Evolutionary conservation across 345 rosid species (phyloP).

Genomic region (Hypericum androsaemum): DNA sequence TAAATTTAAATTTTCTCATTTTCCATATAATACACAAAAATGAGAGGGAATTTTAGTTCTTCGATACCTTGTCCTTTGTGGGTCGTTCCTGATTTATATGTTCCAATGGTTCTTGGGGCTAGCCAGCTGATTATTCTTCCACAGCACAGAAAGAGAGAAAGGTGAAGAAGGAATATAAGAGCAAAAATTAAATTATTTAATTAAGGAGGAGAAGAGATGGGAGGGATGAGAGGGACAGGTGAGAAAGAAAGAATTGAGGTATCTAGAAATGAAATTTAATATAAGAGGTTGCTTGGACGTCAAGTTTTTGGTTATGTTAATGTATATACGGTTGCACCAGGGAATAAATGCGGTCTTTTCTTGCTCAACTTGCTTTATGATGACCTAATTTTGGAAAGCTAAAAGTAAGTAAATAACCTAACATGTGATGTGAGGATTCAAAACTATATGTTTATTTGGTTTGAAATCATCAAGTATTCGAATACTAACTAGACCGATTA

Average conservation of each 20-base stretch:
- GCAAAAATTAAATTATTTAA: too few species aligned
- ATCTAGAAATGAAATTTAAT: conserved; percentile 4
- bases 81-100: neutral
- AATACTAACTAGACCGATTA: neutral
- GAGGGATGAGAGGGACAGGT: conserved; percentile 5
- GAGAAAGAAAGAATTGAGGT: neutral
- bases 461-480: neutral
- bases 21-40: neutral
- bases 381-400: too few species aligned
- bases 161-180: neutral
- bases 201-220: conserved; percentile 12
- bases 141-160: neutral
- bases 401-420: too few species aligned
- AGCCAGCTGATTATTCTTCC: neutral
- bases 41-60: conserved; percentile 23
- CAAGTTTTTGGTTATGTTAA: conserved; percentile 46
- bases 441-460: neutral
- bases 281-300: conserved; percentile 57
- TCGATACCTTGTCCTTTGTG: conserved; percentile 13
- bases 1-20: too few species aligned
- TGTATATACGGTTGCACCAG: conserved; percentile 29
- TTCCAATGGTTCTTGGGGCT: neutral
- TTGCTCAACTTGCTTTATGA: neutral
- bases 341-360: conserved; percentile 24
- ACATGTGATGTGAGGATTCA: too few species aligned